Evolutionary conservation across 2,329 filamentous ascomycete genomes (phyloP).

Genomic region (Samsoniella hepiali): DNA sequence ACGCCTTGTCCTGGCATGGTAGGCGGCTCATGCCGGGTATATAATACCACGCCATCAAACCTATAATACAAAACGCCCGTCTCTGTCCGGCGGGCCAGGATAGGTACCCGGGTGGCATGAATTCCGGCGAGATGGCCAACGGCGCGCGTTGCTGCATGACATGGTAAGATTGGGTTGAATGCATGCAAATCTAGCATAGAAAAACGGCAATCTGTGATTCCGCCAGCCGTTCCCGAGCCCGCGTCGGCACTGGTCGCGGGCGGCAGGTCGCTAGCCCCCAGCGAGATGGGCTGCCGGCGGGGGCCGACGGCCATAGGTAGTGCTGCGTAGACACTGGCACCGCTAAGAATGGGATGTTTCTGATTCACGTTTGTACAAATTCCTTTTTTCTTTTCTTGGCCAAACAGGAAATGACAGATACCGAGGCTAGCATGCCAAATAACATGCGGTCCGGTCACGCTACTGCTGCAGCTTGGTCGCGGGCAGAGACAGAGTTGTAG

Average conservation of each 20-base stretch:
- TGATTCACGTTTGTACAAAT: background rate
- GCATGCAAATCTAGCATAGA: background rate
- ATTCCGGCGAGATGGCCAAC: too few species aligned
- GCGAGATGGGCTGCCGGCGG: background rate
- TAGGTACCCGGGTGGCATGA: too few species aligned
- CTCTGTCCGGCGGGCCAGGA: too few species aligned
- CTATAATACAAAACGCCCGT: too few species aligned
- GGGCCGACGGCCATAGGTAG: background rate
- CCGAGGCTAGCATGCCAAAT: slow-evolving; percentile 3
- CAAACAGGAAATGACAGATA: background rate
- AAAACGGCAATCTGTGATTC: slow-evolving; percentile 5
- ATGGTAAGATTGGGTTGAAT: background rate
- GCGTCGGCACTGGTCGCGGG: too few species aligned
- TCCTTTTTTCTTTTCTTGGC: background rate
- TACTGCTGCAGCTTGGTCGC: background rate
- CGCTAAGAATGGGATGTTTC: too few species aligned
- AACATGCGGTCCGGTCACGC: background rate
- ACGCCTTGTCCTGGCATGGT: too few species aligned
- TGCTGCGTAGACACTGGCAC: too few species aligned
- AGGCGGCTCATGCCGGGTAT: too few species aligned
- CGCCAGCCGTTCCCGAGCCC: background rate
- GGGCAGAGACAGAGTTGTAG: background rate
- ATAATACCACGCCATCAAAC: too few species aligned
- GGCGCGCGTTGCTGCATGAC: background rate
- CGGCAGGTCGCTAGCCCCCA: too few species aligned